Conservation (phyloP, 768 basidiomycete genomes). For the Panaeolus cyanescens region DNA sequence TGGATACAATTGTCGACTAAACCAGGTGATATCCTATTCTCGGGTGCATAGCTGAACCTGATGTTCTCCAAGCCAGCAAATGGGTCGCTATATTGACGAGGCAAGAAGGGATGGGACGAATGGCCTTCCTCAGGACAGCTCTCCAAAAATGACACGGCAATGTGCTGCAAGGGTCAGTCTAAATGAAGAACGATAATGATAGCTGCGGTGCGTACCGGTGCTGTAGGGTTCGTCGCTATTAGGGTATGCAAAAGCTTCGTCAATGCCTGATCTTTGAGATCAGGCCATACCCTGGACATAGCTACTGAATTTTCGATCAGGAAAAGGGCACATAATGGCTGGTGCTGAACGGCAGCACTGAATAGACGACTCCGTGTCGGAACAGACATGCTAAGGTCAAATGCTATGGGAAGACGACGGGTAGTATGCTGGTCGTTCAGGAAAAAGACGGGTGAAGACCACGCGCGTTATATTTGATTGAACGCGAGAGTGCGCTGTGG, state of each 20-base stretch:
- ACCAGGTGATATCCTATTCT: conserved; percentile 45
- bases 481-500: conserved; percentile 25
- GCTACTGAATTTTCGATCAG: conserved; percentile 58
- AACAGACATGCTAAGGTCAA: conserved; percentile 16
- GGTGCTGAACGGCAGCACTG: conserved; percentile 25
- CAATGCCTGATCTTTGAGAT: conserved; percentile 41
- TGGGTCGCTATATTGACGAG: conserved; percentile 43
- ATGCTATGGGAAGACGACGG: conserved; percentile 9
- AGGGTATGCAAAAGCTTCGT: conserved; percentile 41
- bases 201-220: conserved; percentile 36
- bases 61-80: conserved; percentile 39
- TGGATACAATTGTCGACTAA: conserved; percentile 47
- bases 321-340: conserved; percentile 43
- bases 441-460: conserved; percentile 5
- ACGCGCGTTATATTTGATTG: conserved; percentile 12
- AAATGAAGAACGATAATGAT: background rate
- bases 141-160: conserved; percentile 45
- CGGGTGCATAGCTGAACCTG: conserved; percentile 41
- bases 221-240: conserved; percentile 35
- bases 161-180: conserved; percentile 24
- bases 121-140: conserved; percentile 41
- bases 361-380: conserved; percentile 18
- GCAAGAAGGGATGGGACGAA: conserved; percentile 23
- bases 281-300: conserved; percentile 47
- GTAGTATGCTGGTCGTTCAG: conserved; percentile 13